These are phyloP conservation scores for Ganoderma lucidum DNA, from an alignment of 1,284 basidiomycete species.

Conservation along the genomic window DNA sequence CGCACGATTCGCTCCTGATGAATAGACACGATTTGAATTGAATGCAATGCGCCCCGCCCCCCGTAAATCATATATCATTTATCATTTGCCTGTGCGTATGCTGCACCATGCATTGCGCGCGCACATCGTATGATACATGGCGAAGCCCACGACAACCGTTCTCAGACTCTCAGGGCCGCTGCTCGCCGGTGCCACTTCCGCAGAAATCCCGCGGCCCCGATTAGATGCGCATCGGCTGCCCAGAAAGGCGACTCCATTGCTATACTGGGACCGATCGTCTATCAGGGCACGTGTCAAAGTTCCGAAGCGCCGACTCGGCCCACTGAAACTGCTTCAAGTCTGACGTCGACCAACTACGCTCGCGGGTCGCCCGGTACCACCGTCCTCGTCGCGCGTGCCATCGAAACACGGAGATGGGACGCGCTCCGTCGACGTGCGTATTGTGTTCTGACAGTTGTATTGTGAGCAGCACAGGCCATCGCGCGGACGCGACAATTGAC, in stretches of 20 bases:
- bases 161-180: conserved; percentile 4
- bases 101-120: not conserved
- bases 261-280: not conserved
- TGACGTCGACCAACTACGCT: not conserved
- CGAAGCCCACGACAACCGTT: conserved; percentile 1
- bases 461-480: not conserved
- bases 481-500: not conserved
- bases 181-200: not conserved
- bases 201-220: not conserved
- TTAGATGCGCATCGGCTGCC: not conserved
- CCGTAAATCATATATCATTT: not conserved
- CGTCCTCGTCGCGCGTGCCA: not conserved
- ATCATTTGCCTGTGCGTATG: not conserved
- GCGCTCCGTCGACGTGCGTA: not conserved
- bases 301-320: not conserved
- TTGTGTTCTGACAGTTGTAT: not conserved
- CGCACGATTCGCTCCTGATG: conserved; percentile 4
- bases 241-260: not conserved
- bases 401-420: conserved; percentile 1
- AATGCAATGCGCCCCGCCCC: not conserved
- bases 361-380: no score
- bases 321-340: not conserved
- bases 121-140: not conserved
- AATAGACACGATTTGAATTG: conserved; percentile 9
- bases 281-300: not conserved